A percentile compares a stretch with the other conserved stretches of the same genome.
Evolutionary conservation across 2,329 filamentous ascomycete species (phyloP).

Genomic region (Cladosporium sp.): DNA sequence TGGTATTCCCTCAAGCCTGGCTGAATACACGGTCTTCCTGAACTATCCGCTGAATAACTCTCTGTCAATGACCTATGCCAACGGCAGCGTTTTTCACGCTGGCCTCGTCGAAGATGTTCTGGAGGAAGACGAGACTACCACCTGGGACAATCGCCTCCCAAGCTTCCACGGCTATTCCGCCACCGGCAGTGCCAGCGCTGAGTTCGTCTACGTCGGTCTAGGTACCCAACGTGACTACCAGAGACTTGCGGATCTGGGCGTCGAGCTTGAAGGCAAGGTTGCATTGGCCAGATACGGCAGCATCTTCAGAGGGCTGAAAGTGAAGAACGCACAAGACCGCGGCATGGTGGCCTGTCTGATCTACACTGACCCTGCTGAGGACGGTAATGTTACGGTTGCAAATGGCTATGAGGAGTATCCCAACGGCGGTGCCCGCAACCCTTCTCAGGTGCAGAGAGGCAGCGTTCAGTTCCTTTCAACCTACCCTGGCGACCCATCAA

Average conservation of each 20-base stretch:
- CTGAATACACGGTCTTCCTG: conserved; percentile 36
- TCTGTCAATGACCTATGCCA: conserved; percentile 38
- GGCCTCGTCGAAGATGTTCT: conserved; percentile 25
- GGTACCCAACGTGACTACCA: conserved; percentile 18
- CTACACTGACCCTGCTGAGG: conserved; percentile 41
- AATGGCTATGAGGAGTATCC: conserved; percentile 41
- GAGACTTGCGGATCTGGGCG: conserved; percentile 32
- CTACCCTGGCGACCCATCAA: conserved; percentile 64
- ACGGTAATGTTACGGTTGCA: conserved; percentile 41
- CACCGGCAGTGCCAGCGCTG: conserved; percentile 40
- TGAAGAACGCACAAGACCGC: conserved; percentile 37
- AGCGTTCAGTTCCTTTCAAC: conserved; percentile 55
- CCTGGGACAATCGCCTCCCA: conserved; percentile 23
- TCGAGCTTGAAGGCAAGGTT: conserved; percentile 43
- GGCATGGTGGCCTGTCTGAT: conserved; percentile 42
- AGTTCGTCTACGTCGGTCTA: conserved; percentile 41
- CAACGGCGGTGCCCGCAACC: conserved; percentile 40
- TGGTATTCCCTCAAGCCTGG: conserved; percentile 35
- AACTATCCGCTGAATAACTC: conserved; percentile 42
- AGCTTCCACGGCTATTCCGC: conserved; percentile 45
- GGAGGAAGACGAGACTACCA: conserved; percentile 19
- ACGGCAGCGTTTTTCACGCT: conserved; percentile 66
- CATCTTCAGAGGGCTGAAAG: conserved; percentile 37
- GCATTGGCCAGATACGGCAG: conserved; percentile 37
- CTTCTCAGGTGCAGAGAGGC: conserved; percentile 41